Evolutionary conservation across 192 early-diverging fungal species (phyloP).

Genomic region (Lunasporangiospora selenospora): DNA sequence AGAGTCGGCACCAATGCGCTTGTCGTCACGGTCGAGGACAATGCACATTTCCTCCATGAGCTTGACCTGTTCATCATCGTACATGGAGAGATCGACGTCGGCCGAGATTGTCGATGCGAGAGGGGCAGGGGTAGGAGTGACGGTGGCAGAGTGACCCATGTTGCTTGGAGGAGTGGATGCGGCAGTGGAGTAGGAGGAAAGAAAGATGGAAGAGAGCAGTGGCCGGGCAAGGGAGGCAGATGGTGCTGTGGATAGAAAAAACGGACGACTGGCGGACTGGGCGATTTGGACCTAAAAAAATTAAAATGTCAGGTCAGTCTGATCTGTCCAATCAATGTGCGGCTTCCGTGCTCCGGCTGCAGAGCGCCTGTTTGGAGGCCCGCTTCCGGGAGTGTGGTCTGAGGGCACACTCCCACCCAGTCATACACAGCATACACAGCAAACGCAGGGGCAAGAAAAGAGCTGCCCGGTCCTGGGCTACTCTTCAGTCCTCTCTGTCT

Average conservation of each 20-base stretch:
- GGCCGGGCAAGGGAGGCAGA: not conserved
- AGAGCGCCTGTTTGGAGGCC: too few species aligned
- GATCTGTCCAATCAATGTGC: too few species aligned
- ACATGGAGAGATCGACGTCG: conserved; percentile 65
- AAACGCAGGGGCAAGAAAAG: too few species aligned
- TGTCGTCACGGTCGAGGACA: conserved; percentile 87
- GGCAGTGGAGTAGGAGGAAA: not conserved
- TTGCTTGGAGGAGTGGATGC: not conserved
- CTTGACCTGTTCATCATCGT: conserved; percentile 86
- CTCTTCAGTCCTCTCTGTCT: too few species aligned
- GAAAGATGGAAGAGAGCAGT: not conserved
- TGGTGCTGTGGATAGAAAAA: not conserved
- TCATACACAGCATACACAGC: too few species aligned
- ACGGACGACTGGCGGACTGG: not conserved
- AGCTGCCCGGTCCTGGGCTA: too few species aligned
- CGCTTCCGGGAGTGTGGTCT: too few species aligned
- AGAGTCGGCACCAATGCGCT: conserved; percentile 79
- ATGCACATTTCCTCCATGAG: conserved; percentile 99
- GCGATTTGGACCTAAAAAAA: too few species aligned
- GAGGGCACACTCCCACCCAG: too few species aligned
- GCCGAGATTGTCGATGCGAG: conserved; percentile 41
- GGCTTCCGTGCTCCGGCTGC: too few species aligned
- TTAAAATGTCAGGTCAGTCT: too few species aligned
- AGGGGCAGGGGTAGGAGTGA: conserved; percentile 22
- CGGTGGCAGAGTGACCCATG: conserved; percentile 33